Conservation (phyloP, 768 basidiomycete species). For the Trametes cingulata region DNA sequence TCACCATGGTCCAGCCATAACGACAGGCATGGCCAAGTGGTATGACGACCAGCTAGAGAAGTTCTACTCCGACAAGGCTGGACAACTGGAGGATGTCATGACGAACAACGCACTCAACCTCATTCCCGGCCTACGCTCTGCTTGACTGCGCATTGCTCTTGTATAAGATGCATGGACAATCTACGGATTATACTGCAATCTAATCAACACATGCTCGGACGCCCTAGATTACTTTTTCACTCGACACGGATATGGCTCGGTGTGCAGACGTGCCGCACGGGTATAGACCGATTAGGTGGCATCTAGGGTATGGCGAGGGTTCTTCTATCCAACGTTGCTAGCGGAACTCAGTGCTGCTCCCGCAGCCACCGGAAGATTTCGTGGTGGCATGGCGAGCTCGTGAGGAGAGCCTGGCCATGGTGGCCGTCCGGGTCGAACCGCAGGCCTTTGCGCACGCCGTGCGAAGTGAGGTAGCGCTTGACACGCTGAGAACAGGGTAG, state of each 20-base stretch:
- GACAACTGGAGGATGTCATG: constrained; percentile 2
- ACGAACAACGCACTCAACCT: constrained; percentile 6
- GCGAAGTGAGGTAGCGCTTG: constrained; percentile 70
- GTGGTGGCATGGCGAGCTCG: constrained; percentile 51
- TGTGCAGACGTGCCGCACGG: neutral
- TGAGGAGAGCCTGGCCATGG: constrained; percentile 63
- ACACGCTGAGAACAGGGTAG: constrained; percentile 51
- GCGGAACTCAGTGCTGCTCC: constrained; percentile 13
- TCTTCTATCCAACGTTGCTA: neutral
- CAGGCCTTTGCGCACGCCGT: constrained; percentile 68
- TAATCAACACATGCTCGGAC: neutral
- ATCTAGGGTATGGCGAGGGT: neutral
- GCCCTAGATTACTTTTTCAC: too few relatives aligned
- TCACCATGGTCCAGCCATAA: constrained; percentile 49
- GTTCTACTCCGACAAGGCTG: constrained; percentile 42
- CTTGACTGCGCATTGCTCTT: too few relatives aligned
- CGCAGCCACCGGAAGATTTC: constrained; percentile 67
- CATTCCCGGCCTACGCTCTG: neutral
- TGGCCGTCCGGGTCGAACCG: constrained; percentile 61
- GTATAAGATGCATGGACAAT: neutral
- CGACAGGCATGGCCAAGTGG: constrained; percentile 56
- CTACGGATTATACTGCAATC: neutral
- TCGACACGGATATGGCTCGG: too few relatives aligned
- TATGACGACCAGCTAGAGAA: constrained; percentile 56
- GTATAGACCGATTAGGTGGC: constrained; percentile 1